Evolutionary conservation across 352 stramenopile species (phyloP).

Genomic region (Elongisporangium anandrum): DNA sequence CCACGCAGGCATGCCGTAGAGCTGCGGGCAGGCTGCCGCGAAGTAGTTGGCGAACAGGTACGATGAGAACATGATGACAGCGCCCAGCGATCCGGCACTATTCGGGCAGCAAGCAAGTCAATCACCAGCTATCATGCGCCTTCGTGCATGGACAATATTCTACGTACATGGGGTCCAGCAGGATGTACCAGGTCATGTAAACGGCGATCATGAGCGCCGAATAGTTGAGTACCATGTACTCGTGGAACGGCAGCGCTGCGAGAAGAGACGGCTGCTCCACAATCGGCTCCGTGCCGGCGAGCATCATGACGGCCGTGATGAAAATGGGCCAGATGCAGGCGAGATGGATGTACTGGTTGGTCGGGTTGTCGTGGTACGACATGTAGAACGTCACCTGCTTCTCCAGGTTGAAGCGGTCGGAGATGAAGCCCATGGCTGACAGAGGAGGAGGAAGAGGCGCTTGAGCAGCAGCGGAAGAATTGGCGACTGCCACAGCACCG

Average conservation of each 20-base stretch:
- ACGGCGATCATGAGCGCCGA: constrained; percentile 42
- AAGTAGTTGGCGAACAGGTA: constrained; percentile 66
- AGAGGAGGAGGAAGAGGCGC: neutral
- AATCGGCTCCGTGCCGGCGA: constrained; percentile 37
- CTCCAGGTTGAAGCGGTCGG: constrained; percentile 72
- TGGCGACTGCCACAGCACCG: neutral
- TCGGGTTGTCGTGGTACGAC: constrained; percentile 78
- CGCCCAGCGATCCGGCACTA: constrained; percentile 47
- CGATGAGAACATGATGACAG: constrained; percentile 37
- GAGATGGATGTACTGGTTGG: constrained; percentile 83
- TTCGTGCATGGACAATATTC: neutral
- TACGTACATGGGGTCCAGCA: constrained; percentile 45
- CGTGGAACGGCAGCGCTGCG: constrained; percentile 18
- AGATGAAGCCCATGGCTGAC: constrained; percentile 24
- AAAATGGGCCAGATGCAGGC: constrained; percentile 85
- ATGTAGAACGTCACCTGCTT: constrained; percentile 84
- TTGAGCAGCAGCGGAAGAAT: neutral
- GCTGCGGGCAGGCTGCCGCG: constrained; percentile 22
- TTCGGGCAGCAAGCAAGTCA: neutral
- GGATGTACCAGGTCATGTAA: constrained; percentile 83
- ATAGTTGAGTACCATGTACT: constrained; percentile 65
- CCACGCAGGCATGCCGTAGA: constrained; percentile 40
- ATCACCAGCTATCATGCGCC: neutral
- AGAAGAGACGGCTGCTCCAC: constrained; percentile 18
- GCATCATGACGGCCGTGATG: constrained; percentile 63